These are phyloP conservation scores for Ampelomyces quisqualis DNA, from an alignment of 2,329 filamentous ascomycete genomes.

Conservation along the genomic window DNA sequence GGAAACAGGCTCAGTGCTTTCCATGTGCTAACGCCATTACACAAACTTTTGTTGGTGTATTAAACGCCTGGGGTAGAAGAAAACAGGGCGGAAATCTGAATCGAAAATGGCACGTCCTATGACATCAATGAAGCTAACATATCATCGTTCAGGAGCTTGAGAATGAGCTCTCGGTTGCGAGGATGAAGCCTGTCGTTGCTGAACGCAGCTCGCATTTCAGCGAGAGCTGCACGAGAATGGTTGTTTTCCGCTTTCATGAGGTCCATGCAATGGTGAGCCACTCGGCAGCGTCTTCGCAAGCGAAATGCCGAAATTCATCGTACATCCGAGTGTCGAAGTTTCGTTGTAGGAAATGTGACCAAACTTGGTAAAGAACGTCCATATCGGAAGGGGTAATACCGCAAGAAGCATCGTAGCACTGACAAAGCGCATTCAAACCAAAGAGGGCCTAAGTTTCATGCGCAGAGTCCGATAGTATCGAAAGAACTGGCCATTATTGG, in stretches of 20 bases:
- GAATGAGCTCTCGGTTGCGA: constrained; percentile 59
- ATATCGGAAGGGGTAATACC: constrained; percentile 58
- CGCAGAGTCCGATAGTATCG: constrained; percentile 47
- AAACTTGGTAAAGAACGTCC: constrained; percentile 71
- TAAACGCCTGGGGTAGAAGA: constrained; percentile 2
- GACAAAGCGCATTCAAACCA: constrained; percentile 52
- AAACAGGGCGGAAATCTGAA: constrained; percentile 1
- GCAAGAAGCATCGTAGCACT: constrained; percentile 49
- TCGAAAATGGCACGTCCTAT: constrained; percentile 13
- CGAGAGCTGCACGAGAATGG: constrained; percentile 50
- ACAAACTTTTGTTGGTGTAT: constrained; percentile 37
- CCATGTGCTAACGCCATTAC: constrained; percentile 35
- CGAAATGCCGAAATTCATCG: constrained; percentile 68
- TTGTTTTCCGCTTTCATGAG: constrained; percentile 54
- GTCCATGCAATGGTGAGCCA: constrained; percentile 58
- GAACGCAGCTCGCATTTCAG: constrained; percentile 55
- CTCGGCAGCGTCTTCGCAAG: constrained; percentile 62
- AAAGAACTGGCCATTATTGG: constrained; percentile 47
- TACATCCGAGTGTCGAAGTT: constrained; percentile 78
- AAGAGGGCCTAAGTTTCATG: constrained; percentile 53
- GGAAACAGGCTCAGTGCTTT: constrained; percentile 21
- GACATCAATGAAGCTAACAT: constrained; percentile 56
- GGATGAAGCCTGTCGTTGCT: constrained; percentile 56
- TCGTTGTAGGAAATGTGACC: constrained; percentile 69
- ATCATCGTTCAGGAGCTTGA: constrained; percentile 53